Conservation (phyloP, 768 basidiomycete species). For the Leccinum barrowsii region DNA sequence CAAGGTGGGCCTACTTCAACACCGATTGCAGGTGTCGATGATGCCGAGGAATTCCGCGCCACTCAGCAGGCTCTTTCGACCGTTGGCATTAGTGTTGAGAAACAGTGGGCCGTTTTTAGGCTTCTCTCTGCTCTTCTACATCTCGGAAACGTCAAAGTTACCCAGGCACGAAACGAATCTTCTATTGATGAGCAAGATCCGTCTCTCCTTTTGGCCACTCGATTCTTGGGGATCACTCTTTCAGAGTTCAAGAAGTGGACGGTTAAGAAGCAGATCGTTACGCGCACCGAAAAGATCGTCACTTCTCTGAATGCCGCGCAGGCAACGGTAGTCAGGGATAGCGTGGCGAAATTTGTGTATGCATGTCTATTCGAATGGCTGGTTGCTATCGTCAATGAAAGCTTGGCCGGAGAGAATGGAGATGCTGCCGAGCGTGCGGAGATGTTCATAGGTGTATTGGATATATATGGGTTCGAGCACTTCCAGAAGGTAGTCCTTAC, state of each 20-base stretch:
- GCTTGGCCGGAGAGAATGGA: conserved; percentile 91
- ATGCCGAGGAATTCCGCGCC: conserved; percentile 88
- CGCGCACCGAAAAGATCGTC: conserved; percentile 93
- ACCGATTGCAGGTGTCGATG: conserved; percentile 90
- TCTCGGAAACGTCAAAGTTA: conserved; percentile 96
- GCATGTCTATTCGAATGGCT: conserved; percentile 99
- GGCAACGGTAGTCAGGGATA: conserved; percentile 91
- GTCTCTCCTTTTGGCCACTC: conserved; percentile 75
- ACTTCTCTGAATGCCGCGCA: conserved; percentile 82
- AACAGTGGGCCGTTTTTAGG: conserved; percentile 97
- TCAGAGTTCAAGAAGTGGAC: conserved; percentile 99
- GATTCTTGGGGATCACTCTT: conserved; percentile 85
- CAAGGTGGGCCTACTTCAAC: conserved; percentile 89
- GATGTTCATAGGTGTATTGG: conserved; percentile 98
- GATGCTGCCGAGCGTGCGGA: conserved; percentile 87
- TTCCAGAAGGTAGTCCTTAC: conserved; percentile 76
- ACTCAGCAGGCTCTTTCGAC: conserved; percentile 96
- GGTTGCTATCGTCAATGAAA: conserved; percentile 95
- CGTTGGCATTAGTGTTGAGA: conserved; percentile 95
- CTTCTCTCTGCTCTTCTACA: conserved; percentile 91
- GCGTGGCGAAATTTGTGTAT: conserved; percentile 98
- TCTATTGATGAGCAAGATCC: conserved; percentile 80
- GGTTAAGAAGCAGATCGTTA: conserved; percentile 94
- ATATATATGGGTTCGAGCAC: conserved; percentile 97
- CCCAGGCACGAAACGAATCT: conserved; percentile 76